phyloP scores from a whole-genome alignment of 192 early-diverging fungal genomes.

The Gryganskiella cystojenkinii region DNA sequence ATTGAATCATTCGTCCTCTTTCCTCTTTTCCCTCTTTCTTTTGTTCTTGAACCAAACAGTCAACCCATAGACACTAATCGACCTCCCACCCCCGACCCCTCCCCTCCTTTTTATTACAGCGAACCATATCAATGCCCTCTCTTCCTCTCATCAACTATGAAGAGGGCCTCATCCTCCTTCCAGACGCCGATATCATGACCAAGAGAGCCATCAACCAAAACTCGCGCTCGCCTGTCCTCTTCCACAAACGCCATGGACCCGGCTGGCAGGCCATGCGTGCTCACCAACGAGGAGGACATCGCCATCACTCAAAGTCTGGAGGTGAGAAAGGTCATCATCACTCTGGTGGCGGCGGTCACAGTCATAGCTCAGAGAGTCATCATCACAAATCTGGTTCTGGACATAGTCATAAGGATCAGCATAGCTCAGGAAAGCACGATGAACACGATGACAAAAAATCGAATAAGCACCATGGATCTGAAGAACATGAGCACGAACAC shows the following conservation, averaged over 20 bases:
- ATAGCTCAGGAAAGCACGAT: background rate
- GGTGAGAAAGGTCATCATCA: background rate
- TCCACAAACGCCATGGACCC: conserved; percentile 10
- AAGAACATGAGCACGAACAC: background rate
- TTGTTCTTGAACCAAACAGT: background rate
- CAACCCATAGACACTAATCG: background rate
- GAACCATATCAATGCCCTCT: background rate
- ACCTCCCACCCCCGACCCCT: background rate
- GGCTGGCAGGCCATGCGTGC: conserved; percentile 10
- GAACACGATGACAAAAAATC: too few species aligned
- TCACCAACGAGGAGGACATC: background rate
- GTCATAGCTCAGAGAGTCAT: too few species aligned
- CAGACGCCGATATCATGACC: background rate
- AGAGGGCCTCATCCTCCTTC: background rate
- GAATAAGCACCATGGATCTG: background rate
- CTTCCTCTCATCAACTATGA: background rate
- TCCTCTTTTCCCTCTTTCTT: background rate
- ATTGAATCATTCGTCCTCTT: background rate
- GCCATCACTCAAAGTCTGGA: too few species aligned
- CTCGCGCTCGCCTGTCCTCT: background rate
- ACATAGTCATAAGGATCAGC: background rate
- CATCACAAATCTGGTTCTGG: too few species aligned
- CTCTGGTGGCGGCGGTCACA: background rate
- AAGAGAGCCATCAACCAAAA: background rate
- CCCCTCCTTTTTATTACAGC: conserved; percentile 2